Conservation (phyloP, 2,329 filamentous ascomycete species). For the Paracamarosporium sp. region DNA sequence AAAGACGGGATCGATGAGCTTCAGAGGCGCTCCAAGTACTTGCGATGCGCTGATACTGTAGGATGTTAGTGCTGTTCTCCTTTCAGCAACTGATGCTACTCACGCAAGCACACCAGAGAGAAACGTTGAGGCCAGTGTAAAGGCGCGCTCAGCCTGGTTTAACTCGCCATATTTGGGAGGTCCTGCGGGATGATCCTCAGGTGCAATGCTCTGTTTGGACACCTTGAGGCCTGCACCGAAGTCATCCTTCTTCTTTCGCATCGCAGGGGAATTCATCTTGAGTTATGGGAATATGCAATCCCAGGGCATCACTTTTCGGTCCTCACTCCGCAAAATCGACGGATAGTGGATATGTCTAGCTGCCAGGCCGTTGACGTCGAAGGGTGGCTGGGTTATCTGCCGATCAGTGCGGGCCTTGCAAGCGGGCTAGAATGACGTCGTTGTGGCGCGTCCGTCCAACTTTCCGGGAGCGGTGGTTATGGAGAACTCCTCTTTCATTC, state of each 20-base stretch:
- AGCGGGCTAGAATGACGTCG: slow-evolving; percentile 37
- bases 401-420: slow-evolving; percentile 29
- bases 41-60: slow-evolving; percentile 69
- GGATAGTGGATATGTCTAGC: slow-evolving; percentile 7
- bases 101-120: slow-evolving; percentile 57
- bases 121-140: slow-evolving; percentile 58
- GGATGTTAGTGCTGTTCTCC: slow-evolving; percentile 17
- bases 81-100: slow-evolving; percentile 13
- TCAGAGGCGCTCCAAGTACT: slow-evolving; percentile 76
- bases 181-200: slow-evolving; percentile 50
- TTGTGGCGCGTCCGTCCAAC: slow-evolving; percentile 41
- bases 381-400: slow-evolving; percentile 20
- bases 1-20: slow-evolving; percentile 75
- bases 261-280: slow-evolving; percentile 23
- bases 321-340: not conserved
- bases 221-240: slow-evolving; percentile 53
- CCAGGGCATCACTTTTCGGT: slow-evolving; percentile 13
- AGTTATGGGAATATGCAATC: not conserved
- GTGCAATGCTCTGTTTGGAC: slow-evolving; percentile 46
- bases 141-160: slow-evolving; percentile 57
- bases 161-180: slow-evolving; percentile 55
- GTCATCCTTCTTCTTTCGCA: slow-evolving; percentile 41
- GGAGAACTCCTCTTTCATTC: not conserved
- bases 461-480: slow-evolving; percentile 15
- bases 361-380: slow-evolving; percentile 24